Conservation (phyloP, 768 basidiomycete genomes). For the Leucosporidium creatinivorum region DNA sequence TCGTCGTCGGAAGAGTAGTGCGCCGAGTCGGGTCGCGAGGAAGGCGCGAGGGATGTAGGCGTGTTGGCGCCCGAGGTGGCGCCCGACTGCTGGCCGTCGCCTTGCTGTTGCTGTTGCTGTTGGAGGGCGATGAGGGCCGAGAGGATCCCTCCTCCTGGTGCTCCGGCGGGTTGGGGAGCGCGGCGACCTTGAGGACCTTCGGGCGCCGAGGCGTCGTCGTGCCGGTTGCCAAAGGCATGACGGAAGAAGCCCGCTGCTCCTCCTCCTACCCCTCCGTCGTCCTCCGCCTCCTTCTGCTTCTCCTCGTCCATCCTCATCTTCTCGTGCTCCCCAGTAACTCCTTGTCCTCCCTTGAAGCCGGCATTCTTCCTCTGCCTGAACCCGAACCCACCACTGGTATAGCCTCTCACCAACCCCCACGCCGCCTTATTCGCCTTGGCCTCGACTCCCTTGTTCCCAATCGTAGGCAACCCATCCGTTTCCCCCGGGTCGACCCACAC, state of each 20-base stretch:
- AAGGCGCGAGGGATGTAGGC: constrained; percentile 35
- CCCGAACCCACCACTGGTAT: constrained; percentile 7
- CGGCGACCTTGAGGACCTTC: neutral
- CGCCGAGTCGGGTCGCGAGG: constrained; percentile 36
- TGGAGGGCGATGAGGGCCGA: constrained; percentile 62
- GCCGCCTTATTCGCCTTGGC: constrained; percentile 29
- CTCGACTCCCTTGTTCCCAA: constrained; percentile 34
- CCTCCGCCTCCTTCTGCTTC: no score
- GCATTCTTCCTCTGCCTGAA: constrained; percentile 9
- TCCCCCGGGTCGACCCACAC: constrained; percentile 58
- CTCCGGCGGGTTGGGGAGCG: constrained; percentile 6
- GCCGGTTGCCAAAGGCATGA: constrained; percentile 23
- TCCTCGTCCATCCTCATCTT: constrained; percentile 8
- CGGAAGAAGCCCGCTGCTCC: no score
- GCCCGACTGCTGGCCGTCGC: neutral
- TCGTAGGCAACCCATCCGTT: constrained; percentile 56
- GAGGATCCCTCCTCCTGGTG: constrained; percentile 51
- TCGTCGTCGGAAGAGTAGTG: constrained; percentile 37
- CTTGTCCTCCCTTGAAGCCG: constrained; percentile 22
- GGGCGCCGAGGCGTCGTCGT: constrained; percentile 25
- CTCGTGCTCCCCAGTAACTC: neutral
- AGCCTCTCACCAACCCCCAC: constrained; percentile 24
- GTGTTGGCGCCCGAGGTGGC: constrained; percentile 25
- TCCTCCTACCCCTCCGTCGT: no score
- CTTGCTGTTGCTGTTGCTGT: constrained; percentile 43